Evolutionary conservation across 495 filamentous ascomycete genomes (phyloP), one percentile per base, ranked within the genome.

Genomic region (Corynascus novoguineensis): DNA sequence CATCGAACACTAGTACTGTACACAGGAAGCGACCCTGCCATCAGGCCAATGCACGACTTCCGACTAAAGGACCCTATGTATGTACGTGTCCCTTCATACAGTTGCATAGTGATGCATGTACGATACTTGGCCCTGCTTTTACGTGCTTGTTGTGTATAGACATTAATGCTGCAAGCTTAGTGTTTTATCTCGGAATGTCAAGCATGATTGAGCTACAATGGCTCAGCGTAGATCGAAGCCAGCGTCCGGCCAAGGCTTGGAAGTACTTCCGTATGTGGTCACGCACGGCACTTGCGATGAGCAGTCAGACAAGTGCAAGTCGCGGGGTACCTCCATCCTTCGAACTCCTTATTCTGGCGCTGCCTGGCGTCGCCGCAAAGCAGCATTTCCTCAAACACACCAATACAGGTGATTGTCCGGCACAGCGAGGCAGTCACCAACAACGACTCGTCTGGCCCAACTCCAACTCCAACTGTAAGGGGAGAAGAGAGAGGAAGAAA

Each of bases 301-400:
- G 10, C 15, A 5, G n/a, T n/a, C n/a, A n/a, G n/a, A n/a, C n/a
- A n/a, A n/a, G 37, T 9, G 37, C 21, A 31, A 31, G 10, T 31
- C 29, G 37, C 21, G 37, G 37, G 37, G 37, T 41, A 17, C 37
- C 15, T 15, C 35, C 37, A 21, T 25, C n/a, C 31, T 31, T 22
- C 6, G 1, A 8, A 21, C 37, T 12, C 17, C 17, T 50, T 17
- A 35, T 14, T 34, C 29, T 9, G 17, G 2, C 10, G 29, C 22
- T 55, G 52, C 52, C 52, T 55, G 31, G 31, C 8, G 31, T 28
- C 41, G 52, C 41, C 52, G 31, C 52, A 34, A 8, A 27, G 28
- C 27, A 17, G 45, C 52, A 47, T n/a, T 3, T 7, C n/a, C 14
- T 35, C 49, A 48, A n/a, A 52, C 48, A 22, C 5, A 28, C 14